These are phyloP conservation scores for Berberis vulgaris DNA, from an alignment of 164 flowering plant species.

Conservation along the genomic window DNA sequence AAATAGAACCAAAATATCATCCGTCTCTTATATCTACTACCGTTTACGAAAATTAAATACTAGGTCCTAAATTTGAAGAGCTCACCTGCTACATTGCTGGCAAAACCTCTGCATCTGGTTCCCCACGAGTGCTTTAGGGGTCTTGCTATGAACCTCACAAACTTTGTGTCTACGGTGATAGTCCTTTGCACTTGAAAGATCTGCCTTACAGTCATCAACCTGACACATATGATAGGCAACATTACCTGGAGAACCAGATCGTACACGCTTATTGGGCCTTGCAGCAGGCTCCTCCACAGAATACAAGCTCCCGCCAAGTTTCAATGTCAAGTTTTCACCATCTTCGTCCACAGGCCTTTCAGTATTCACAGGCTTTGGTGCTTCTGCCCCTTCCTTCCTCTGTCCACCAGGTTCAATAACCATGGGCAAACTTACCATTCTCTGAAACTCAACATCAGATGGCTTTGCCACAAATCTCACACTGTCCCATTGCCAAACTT, in stretches of 20 bases:
- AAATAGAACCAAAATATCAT: no score
- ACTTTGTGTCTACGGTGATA: conserved; percentile 92
- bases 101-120: conserved; percentile 90
- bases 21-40: not conserved
- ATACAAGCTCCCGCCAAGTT: conserved; percentile 41
- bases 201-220: conserved; percentile 73
- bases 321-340: conserved; percentile 37
- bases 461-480: conserved; percentile 50
- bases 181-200: conserved; percentile 70
- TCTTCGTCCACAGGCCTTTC: conserved; percentile 21
- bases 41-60: not conserved
- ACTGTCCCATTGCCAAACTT: conserved; percentile 72
- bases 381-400: conserved; percentile 10
- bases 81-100: conserved; percentile 93
- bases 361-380: not conserved
- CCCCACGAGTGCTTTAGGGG: conserved; percentile 64
- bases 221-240: conserved; percentile 69
- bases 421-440: not conserved
- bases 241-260: conserved; percentile 62
- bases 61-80: not conserved
- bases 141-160: conserved; percentile 75
- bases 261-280: conserved; percentile 56
- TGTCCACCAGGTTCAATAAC: conserved; percentile 6
- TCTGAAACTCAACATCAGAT: conserved; percentile 17
- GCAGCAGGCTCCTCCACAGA: conserved; percentile 16